These are phyloP conservation scores for Eragrostis curvula DNA, from an alignment of 176 grass and related monocot genomes.

Conservation along the genomic window DNA sequence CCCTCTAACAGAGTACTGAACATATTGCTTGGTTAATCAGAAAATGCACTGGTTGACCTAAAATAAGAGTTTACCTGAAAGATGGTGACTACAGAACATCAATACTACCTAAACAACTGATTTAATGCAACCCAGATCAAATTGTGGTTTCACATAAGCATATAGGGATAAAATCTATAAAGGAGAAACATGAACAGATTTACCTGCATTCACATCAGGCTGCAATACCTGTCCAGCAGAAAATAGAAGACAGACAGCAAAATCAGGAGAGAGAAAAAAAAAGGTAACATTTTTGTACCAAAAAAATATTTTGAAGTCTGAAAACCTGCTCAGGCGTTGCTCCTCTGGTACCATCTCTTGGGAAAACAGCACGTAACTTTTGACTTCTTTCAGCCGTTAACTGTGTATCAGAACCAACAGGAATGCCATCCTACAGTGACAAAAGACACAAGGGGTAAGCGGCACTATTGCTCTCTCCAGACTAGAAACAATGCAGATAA, in stretches of 20 bases:
- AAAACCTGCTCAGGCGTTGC: slow-evolving; percentile 58
- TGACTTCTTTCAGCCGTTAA: slow-evolving; percentile 59
- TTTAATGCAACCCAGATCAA: not conserved
- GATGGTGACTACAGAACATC: not conserved
- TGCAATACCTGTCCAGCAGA: slow-evolving; percentile 44
- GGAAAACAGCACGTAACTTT: slow-evolving; percentile 70
- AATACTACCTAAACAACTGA: not conserved
- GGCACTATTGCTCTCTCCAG: not conserved
- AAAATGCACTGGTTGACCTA: not conserved
- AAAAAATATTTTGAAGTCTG: slow-evolving; percentile 29
- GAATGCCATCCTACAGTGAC: slow-evolving; percentile 59
- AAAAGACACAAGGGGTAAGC: slow-evolving; percentile 14
- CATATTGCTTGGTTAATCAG: slow-evolving; percentile 8
- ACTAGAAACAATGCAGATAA: slow-evolving; percentile 23
- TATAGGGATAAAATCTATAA: slow-evolving; percentile 17
- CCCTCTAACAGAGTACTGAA: not conserved
- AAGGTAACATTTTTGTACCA: slow-evolving; percentile 19
- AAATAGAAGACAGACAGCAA: slow-evolving; percentile 30
- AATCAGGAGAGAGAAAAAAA: slow-evolving; percentile 2
- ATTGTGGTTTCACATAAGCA: not conserved
- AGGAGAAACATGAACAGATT: slow-evolving; percentile 26
- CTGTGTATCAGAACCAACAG: slow-evolving; percentile 55
- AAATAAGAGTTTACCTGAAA: not conserved
- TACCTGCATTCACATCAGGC: slow-evolving; percentile 49
- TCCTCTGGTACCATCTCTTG: slow-evolving; percentile 62